A percentile compares a stretch with the other conserved stretches of the same genome.
These are phyloP conservation scores for Eruca vesicaria DNA, from an alignment of 441 rosid genomes.

Conservation along the genomic window DNA sequence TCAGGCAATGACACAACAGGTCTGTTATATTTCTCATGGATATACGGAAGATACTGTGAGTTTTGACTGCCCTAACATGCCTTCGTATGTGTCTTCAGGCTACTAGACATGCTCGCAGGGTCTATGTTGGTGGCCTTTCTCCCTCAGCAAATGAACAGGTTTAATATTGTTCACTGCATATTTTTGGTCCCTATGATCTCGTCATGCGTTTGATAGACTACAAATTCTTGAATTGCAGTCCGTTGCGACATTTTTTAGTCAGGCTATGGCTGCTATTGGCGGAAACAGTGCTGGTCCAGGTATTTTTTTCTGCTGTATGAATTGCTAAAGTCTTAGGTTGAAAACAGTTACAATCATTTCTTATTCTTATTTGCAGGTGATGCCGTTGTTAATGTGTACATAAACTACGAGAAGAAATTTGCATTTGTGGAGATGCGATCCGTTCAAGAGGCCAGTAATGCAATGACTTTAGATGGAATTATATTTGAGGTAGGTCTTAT, in stretches of 20 bases:
- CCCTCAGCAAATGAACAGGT: constrained; percentile 94
- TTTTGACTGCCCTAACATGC: background rate
- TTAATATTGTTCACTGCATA: background rate
- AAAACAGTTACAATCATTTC: background rate
- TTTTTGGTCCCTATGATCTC: background rate
- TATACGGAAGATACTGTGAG: background rate
- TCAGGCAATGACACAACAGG: constrained; percentile 99
- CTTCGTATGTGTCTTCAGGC: constrained; percentile 48
- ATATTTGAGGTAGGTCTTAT: constrained; percentile 41
- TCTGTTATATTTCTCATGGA: constrained; percentile 29
- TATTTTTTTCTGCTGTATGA: background rate
- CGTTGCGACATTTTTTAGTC: constrained; percentile 31
- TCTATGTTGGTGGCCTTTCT: constrained; percentile 93
- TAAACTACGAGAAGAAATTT: constrained; percentile 51
- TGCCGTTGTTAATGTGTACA: constrained; percentile 53
- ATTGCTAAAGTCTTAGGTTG: background rate
- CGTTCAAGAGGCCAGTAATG: constrained; percentile 52
- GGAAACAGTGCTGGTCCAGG: constrained; percentile 39
- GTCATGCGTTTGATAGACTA: background rate
- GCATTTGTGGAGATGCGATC: constrained; percentile 57
- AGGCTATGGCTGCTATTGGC: constrained; percentile 34
- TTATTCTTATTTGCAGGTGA: constrained; percentile 34
- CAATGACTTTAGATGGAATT: constrained; percentile 54
- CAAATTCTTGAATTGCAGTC: constrained; percentile 25
- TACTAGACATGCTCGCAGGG: constrained; percentile 94